Evolutionary conservation across 2,329 filamentous ascomycete species (phyloP), one percentile per base, ranked within the genome.

Genomic region (Gaeumannomyces tritici): DNA sequence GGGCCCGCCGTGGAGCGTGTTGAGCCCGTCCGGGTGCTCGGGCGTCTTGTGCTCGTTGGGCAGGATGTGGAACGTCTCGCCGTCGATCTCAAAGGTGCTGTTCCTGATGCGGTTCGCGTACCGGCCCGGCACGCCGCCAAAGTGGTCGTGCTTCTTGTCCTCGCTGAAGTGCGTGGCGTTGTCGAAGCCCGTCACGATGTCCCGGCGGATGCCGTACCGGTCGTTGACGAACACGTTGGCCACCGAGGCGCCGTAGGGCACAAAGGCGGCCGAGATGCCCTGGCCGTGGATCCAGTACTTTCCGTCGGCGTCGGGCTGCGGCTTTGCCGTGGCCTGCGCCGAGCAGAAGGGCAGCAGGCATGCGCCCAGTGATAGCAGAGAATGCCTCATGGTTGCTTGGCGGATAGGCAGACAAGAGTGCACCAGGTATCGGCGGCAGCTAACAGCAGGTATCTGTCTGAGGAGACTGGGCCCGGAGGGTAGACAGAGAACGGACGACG

Each of bases 81-180:
- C 87, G 67, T 90, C 88, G 63, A 91, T 84, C 64, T 77, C 80
- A 69, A 91, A 91, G 7, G 82, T 87, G 73, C 84, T 87, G 78
- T 92, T 91, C 79, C 85, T 86, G 78, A 92, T 92, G 66, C 89
- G 86, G 73, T 93, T 93, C 63, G 89, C 89, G 71, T 93, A 93
- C 62, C 89, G 86, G 58, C 89, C 89, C 0, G 88, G 88, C 0
- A 93, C 85, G 68, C 85, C 79, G 63, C 88, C 89, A 66, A 89
- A 86, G 77, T 91, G 88, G 60, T 83, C 85, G 72, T 92, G 89
- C 64, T 82, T 77, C 64, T 74, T 74, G 73, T 90, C 87, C 59
- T 84, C 72, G 64, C 73, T 75, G 75, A 92, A 93, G 75, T 89
- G 85, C 61, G 77, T 84, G 57, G 89, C 89, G 70, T 91, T 91